phyloP scores from a whole-genome alignment of 331 rosid species.

The Erythrophleum ivorense region DNA sequence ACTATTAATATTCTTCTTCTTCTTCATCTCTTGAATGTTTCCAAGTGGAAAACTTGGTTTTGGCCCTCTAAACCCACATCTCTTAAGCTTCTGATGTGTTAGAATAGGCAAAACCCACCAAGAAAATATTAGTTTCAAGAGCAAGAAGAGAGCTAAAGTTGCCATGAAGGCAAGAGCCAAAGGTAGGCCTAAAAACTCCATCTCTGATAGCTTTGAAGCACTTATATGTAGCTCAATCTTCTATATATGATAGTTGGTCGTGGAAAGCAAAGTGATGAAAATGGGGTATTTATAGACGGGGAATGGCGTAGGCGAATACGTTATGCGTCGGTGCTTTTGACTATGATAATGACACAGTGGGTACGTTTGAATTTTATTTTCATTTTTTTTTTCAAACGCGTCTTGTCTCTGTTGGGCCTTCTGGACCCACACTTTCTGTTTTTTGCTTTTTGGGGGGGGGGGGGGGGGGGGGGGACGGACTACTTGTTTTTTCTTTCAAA shows the following conservation, averaged over 20 bases:
- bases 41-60: constrained; percentile 63
- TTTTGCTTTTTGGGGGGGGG: not conserved
- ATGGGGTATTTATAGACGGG: constrained; percentile 2
- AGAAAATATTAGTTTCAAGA: constrained; percentile 43
- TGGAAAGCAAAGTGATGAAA: not conserved
- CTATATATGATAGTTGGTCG: not conserved
- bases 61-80: constrained; percentile 77
- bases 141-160: not conserved
- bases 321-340: not conserved
- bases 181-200: not conserved
- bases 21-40: constrained; percentile 55
- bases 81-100: constrained; percentile 55
- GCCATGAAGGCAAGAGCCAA: not conserved
- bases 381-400: not conserved
- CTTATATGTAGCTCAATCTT: not conserved
- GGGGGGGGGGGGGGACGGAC: not conserved
- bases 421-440: not conserved
- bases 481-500: not conserved
- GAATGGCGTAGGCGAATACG: too few relatives aligned
- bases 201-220: not conserved
- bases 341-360: not conserved
- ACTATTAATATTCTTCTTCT: not conserved
- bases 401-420: not conserved
- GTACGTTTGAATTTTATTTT: not conserved
- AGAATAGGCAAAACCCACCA: constrained; percentile 72